These are phyloP conservation scores for Ilex asprella DNA, from an alignment of 257 asterid genomes.

Conservation along the genomic window DNA sequence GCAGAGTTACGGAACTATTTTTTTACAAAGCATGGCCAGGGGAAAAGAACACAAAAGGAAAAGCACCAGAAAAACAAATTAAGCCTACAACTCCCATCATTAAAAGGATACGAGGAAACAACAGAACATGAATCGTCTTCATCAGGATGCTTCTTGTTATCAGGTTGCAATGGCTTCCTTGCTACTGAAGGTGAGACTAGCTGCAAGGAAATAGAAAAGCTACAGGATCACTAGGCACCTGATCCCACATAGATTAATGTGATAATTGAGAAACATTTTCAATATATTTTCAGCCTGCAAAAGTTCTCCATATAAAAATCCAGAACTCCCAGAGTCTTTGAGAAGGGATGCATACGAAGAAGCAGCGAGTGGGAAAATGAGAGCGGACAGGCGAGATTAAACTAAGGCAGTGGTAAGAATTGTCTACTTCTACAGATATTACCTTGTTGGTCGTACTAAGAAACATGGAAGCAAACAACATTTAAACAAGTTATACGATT, in stretches of 20 bases:
- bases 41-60: slow-evolving; percentile 10
- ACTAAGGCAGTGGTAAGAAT: too few species aligned
- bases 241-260: background rate
- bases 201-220: slow-evolving; percentile 32
- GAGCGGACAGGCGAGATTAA: background rate
- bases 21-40: slow-evolving; percentile 8
- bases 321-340: background rate
- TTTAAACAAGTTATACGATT: background rate
- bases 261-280: background rate
- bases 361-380: slow-evolving; percentile 1
- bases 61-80: slow-evolving; percentile 7
- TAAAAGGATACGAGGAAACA: slow-evolving; percentile 59
- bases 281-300: background rate
- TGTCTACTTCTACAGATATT: background rate
- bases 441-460: background rate
- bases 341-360: slow-evolving; percentile 2
- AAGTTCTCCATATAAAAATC: background rate
- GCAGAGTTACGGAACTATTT: slow-evolving; percentile 24
- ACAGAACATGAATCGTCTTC: slow-evolving; percentile 64
- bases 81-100: slow-evolving; percentile 7
- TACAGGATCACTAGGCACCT: slow-evolving; percentile 3
- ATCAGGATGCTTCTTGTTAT: slow-evolving; percentile 58
- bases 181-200: slow-evolving; percentile 30
- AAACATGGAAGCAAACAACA: background rate
- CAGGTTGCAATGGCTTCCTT: slow-evolving; percentile 63